Base-by-base conservation (phyloP, 2,329 filamentous ascomycete species). In the Trichothecium sympodiale region DNA sequence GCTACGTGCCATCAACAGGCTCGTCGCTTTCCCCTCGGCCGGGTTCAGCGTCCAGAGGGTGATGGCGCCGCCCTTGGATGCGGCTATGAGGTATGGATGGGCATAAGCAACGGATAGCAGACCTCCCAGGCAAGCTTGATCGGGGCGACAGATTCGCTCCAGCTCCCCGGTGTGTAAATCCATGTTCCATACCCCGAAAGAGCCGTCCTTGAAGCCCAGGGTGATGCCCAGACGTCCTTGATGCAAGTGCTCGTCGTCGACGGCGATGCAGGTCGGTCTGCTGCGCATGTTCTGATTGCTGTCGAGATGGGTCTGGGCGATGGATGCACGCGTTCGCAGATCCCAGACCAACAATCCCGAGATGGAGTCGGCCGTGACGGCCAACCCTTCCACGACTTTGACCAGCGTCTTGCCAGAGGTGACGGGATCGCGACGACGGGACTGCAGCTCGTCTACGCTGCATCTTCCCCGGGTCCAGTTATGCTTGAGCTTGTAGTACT, bases 381-480 rank as follows among this genome's bases (percentile, higher is more conserved):
- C 77, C 15, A 87, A 63, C 1, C 85, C 82, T 38, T 85, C 77
- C 29, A 80, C 72, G 42, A 94, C 71, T 53, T 83, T 85, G 33
- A 88, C 83, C 6, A 95, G 62, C 27, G 87, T 83, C 64, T 54
- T 77, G 51, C 36, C 42, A n/a, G 27, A 18, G 13, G 30, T 15
- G 9, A 29, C 17, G 17, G 18, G 33, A 25, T 35, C 23, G 2
- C 29, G 29, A 8, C 18, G 33, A 28, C 49, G 48, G 17, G 86
- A 70, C 31, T 77, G 68, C 20, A 95, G 73, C 55, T 94, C 83
- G 26, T 82, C 78, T 10, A 94, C 76, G 27, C 75, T 80, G 49
- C 86, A 94, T 45, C 74, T 78, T 1, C 89, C 91, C 42, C 71
- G 75, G 2, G 83, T 74, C 91, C 91, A 96, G 59, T 96, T 96